Base-by-base conservation (phyloP, 169 alveolate genomes). In the Theileria orientalis region DNA sequence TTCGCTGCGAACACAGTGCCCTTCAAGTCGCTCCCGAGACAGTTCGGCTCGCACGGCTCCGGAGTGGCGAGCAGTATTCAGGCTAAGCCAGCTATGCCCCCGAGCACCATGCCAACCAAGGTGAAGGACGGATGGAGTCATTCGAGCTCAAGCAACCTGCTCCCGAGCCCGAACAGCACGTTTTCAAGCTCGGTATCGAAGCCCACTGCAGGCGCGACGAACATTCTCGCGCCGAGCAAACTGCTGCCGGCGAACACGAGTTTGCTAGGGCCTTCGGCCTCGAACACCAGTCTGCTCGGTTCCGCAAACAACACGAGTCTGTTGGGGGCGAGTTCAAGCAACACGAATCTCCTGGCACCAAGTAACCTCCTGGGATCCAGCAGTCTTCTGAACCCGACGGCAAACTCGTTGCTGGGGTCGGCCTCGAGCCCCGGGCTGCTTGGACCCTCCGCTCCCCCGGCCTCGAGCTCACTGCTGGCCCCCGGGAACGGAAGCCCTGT, bases 1-100 rank as follows among this genome's bases (percentile, higher is more conserved):
- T 89, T 80, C 64, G 90, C 94, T 0, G 60, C 69, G 1, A 80
- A 74, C 46, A 30, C 73, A 23, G 44, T 54, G n/a, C 87, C 94
- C n/a, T 89, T 89, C 68, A 66, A 69, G 71, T 54, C 77, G 11
- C 68, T 74, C 13, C 87, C 90, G 52, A 72, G 69, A 9, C 32
- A 29, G 6, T 56, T 56, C 66, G 29, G 19, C 14, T 66, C 56
- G 54, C n/a, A 25, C 62, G n/a, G n/a, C n/a, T n/a, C n/a, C n/a
- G n/a, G n/a, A n/a, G n/a, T n/a, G n/a, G n/a, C n/a, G n/a, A 76
- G 49, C 42, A 35, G 33, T 3, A 64, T 80, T 51, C 42, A 27
- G 25, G 29, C 41, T 27, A 16, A 51, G n/a, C 64, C 64, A 11
- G 16, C 52, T 14, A 9, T 51, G 9, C 5, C 61, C 14, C 5